Base-by-base conservation (phyloP, 2,329 filamentous ascomycete genomes). In the Cryphonectria radicalis region DNA sequence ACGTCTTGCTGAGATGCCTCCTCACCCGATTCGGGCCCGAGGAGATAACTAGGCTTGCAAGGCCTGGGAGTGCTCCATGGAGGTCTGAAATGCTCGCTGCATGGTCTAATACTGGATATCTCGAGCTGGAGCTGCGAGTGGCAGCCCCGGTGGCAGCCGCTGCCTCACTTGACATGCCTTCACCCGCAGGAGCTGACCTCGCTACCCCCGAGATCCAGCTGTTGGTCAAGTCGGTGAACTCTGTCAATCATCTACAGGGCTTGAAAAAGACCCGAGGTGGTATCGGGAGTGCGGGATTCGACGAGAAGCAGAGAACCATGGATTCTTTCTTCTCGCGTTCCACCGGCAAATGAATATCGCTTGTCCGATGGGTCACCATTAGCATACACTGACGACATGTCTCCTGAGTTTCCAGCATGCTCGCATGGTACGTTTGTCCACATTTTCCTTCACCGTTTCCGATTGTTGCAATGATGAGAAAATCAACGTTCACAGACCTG, bases 251-350 rank as follows among this genome's bases (percentile, higher is more conserved):
- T 80, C 86, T 97, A 2, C 81, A 84, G 62, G 89, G 90, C 40
- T 83, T 97, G 71, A 95, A 91, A 79, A 92, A 93, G 80, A 95
- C 93, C 11, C 85, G 91, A 35, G 93, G 93, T 42, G 94, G 94
- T 4, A 92, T 97, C 70, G 94, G 94, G 69, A 96, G 92, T 76
- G 87, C 92, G 55, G 86, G 87, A 70, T 91, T 93, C 78, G 94
- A 98, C 78, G 85, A 88, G 14, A 90, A 86, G 63, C 95, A 97
- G 80, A 90, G 87, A 77, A 93, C 88, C 25, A 87, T 98, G 76
- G 89, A 93, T 63, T 87, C 87, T 0, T 97, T 96, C 82, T 95
- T 97, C 80, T 73, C 70, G 1, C 77, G 81, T 5, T 70, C 78
- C 7, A 74, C 80, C 0, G 90, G 90, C 77, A 87, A 87, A 77